Evolutionary conservation across 371 early-diverging fungal species (phyloP), one percentile per base, ranked within the genome.

Genomic region (Scutellospora calospora): DNA sequence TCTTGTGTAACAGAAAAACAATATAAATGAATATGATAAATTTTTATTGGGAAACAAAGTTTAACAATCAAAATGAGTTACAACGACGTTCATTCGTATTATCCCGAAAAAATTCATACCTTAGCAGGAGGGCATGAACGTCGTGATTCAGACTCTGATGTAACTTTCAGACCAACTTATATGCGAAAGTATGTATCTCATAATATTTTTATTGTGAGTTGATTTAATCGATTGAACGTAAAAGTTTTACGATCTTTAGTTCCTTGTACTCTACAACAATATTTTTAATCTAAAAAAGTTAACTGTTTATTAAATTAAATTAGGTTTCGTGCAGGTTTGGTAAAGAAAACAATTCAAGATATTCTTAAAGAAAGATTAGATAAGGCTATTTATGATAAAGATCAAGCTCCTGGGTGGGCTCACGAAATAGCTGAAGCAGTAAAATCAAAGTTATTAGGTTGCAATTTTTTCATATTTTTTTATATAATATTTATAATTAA

Each of bases 401-500:
- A 92, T 20, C 83, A 87, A 5, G 87, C 87, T 33, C 88, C 92
- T 51, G 86, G 85, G 38, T 85, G 85, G 84, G 88, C 92, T 54
- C 85, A 86, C 45, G 87, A 90, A 55, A 91, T 93, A 45, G 88
- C 92, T 5, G 92, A 93, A 79, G 91, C 89, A 80, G 86, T 93
- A 81, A 92, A 91, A 83, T 83, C 86, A 27, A 89, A 89, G 74
- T 88, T 93, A 66, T 89, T 91, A 72, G 92, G 92, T 91, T 66
- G 41, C 69, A 25, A 27, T 20, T 35, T 16, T 25, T 49, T 22
- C 8, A 54, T 12, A 20, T 57, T 52, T 54, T n/a, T 22, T 51
- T 49, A 22, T n/a, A 57, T 45, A 29, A 3, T 3, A 33, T 57
- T 33, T 76, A 41, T 6, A 5, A 16, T 49, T 76, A 55, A 9